These are phyloP conservation scores for Heimioporus punctisporus DNA, from an alignment of 1,284 basidiomycete species.

Conservation along the genomic window DNA sequence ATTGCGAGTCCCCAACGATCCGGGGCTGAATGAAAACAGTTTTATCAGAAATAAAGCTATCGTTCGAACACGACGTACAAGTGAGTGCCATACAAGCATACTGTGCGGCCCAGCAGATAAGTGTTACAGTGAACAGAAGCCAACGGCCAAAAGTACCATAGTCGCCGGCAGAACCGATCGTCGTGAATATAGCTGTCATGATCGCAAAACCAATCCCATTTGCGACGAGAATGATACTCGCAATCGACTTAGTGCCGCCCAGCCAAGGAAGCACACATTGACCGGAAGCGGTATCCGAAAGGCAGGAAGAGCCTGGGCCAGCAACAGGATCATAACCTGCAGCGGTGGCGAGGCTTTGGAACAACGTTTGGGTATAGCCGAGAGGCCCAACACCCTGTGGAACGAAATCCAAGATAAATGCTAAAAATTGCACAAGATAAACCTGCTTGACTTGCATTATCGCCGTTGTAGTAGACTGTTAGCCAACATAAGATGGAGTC, in stretches of 20 bases:
- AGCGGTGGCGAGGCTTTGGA: conserved; percentile 68
- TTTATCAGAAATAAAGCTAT: neutral
- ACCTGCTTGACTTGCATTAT: conserved; percentile 51
- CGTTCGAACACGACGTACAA: conserved; percentile 37
- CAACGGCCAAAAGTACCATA: conserved; percentile 82
- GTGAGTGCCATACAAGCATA: conserved; percentile 78
- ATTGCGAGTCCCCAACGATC: conserved; percentile 77
- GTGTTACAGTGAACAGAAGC: conserved; percentile 71
- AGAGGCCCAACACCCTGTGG: conserved; percentile 61
- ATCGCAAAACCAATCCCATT: conserved; percentile 80
- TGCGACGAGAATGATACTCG: conserved; percentile 73
- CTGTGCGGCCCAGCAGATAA: conserved; percentile 81
- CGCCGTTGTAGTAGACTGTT: conserved; percentile 72
- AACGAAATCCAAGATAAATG: neutral
- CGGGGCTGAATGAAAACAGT: conserved; percentile 42
- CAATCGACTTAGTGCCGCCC: conserved; percentile 67
- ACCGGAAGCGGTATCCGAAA: conserved; percentile 52
- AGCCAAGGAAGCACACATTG: conserved; percentile 78
- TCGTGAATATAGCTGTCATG: conserved; percentile 82
- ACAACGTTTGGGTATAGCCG: conserved; percentile 69
- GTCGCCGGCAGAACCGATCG: conserved; percentile 81
- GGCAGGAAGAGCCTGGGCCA: conserved; percentile 70
- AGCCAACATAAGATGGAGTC: no score
- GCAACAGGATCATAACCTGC: conserved; percentile 70
- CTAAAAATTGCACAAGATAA: neutral